These are phyloP conservation scores for Cadophora sp. DNA, from an alignment of 2,329 filamentous ascomycete genomes.

Conservation along the genomic window DNA sequence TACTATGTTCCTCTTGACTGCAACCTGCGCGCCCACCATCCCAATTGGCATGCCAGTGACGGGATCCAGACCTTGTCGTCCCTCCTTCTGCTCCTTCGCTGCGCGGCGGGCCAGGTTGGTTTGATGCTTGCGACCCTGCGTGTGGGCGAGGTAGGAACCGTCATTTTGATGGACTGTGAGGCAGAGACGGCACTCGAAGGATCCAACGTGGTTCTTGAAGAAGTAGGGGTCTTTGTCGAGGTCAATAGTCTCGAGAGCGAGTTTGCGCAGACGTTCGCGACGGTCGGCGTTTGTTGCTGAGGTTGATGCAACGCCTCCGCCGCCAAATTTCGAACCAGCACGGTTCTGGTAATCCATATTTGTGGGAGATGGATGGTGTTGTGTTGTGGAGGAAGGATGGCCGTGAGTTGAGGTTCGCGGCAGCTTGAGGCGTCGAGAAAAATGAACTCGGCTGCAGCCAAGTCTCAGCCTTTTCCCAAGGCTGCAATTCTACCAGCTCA, in stretches of 20 bases:
- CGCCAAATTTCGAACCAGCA: conserved; percentile 96
- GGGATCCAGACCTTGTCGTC: conserved; percentile 69
- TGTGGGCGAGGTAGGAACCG: conserved; percentile 97
- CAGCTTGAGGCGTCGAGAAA: conserved; percentile 4
- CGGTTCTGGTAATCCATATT: conserved; percentile 84
- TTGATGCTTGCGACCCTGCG: conserved; percentile 98
- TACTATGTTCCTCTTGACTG: conserved; percentile 80
- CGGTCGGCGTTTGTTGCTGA: conserved; percentile 96
- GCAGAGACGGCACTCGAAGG: conserved; percentile 96
- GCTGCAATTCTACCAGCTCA: conserved; percentile 21
- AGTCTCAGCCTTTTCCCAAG: conserved; percentile 40
- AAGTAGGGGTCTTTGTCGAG: conserved; percentile 99
- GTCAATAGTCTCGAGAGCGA: conserved; percentile 98
- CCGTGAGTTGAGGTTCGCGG: conserved; percentile 12
- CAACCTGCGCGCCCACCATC: conserved; percentile 68
- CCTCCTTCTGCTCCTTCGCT: conserved; percentile 93
- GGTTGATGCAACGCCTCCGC: conserved; percentile 92
- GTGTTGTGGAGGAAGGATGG: not conserved
- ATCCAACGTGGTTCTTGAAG: conserved; percentile 99
- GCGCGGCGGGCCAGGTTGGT: conserved; percentile 96
- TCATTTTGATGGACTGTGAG: conserved; percentile 99
- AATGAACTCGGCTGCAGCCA: conserved; percentile 16
- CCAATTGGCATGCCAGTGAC: conserved; percentile 75
- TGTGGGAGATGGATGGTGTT: conserved; percentile 17
- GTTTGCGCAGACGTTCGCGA: conserved; percentile 94